These are phyloP conservation scores for Carex sylvatica DNA, from an alignment of 202 grass and related monocot genomes.

Conservation along the genomic window DNA sequence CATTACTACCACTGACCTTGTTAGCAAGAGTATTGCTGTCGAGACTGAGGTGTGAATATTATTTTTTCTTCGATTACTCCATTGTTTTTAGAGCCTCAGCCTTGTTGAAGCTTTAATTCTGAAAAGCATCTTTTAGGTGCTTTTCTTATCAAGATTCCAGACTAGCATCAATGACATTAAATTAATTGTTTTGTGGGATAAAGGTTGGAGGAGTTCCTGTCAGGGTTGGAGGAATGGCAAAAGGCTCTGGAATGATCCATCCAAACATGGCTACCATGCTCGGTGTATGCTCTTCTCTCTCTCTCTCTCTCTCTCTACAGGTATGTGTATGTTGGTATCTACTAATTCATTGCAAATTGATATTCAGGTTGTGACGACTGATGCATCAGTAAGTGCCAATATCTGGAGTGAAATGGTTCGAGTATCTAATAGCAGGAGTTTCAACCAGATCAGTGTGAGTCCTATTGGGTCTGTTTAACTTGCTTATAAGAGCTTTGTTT, in stretches of 20 bases:
- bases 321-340: background rate
- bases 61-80: constrained; percentile 25
- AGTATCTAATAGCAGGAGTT: constrained; percentile 86
- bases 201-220: constrained; percentile 89
- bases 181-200: constrained; percentile 28
- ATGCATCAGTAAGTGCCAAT: constrained; percentile 66
- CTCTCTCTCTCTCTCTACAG: background rate
- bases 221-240: constrained; percentile 94
- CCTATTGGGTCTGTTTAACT: constrained; percentile 1
- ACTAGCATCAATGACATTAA: background rate
- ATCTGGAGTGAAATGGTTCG: constrained; percentile 90
- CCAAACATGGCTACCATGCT: constrained; percentile 99
- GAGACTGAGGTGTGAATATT: constrained; percentile 64
- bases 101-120: background rate
- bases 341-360: constrained; percentile 28
- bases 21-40: constrained; percentile 94
- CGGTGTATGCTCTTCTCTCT: constrained; percentile 49
- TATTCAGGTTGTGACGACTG: constrained; percentile 87
- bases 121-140: background rate
- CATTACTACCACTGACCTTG: constrained; percentile 98
- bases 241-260: constrained; percentile 99
- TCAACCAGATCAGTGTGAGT: constrained; percentile 97
- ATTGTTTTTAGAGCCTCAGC: background rate
- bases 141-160: background rate
- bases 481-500: background rate